phyloP scores from a whole-genome alignment of 257 asterid genomes.

The Jaltomata sinuosa region DNA sequence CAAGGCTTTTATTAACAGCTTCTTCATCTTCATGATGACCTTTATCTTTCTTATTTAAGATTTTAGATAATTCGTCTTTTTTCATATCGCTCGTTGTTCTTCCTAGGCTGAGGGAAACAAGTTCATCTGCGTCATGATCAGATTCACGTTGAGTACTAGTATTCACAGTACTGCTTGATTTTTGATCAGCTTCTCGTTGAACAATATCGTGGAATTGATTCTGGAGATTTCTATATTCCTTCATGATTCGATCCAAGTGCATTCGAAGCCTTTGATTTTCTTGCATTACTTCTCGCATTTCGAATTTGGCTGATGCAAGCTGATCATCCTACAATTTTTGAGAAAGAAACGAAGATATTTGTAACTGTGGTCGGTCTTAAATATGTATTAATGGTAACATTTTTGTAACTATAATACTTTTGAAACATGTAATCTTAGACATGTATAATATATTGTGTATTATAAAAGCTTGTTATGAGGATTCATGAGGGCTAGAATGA shows the following conservation, averaged over 20 bases:
- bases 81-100: slow-evolving; percentile 30
- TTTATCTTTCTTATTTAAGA: not conserved
- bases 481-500: not conserved
- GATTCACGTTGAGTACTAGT: not conserved
- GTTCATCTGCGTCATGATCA: slow-evolving; percentile 17
- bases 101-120: slow-evolving; percentile 58
- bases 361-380: not conserved
- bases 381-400: not conserved
- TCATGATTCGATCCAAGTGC: slow-evolving; percentile 50
- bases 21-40: not conserved
- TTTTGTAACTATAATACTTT: not conserved
- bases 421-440: not conserved
- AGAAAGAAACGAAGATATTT: not conserved
- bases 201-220: slow-evolving; percentile 44
- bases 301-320: slow-evolving; percentile 56
- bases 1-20: not conserved
- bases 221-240: slow-evolving; percentile 66
- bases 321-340: slow-evolving; percentile 22
- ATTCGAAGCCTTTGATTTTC: slow-evolving; percentile 65
- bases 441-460: not conserved
- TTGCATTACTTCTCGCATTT: slow-evolving; percentile 70
- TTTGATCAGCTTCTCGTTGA: slow-evolving; percentile 27
- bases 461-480: not conserved
- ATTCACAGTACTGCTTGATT: slow-evolving; percentile 4
- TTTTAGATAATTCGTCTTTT: slow-evolving; percentile 21